phyloP scores from a whole-genome alignment of 768 basidiomycete species.

The Kwoniella botswanensis region DNA sequence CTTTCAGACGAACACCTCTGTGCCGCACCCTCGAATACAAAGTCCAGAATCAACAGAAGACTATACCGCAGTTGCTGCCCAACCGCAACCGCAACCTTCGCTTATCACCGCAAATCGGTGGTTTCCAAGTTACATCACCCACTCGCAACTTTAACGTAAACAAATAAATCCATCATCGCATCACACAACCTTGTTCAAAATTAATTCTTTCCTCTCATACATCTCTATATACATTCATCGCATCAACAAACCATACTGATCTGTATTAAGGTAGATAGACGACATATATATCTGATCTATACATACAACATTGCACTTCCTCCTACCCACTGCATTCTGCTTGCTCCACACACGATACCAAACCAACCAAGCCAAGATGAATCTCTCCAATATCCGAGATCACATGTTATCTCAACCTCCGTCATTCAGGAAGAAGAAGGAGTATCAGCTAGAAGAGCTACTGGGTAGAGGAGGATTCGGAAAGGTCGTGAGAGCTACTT shows the following conservation, averaged over 20 bases:
- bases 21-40: too few species aligned
- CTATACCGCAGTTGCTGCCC: background rate
- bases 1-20: too few species aligned
- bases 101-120: background rate
- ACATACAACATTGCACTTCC: too few species aligned
- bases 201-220: background rate
- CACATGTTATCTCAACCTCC: constrained; percentile 77
- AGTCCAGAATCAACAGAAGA: background rate
- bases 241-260: background rate
- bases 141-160: background rate
- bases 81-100: background rate
- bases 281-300: too few species aligned
- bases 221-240: background rate
- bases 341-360: too few species aligned
- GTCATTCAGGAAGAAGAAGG: constrained; percentile 83
- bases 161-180: background rate
- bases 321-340: background rate
- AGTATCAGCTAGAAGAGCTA: constrained; percentile 53
- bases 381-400: constrained; percentile 46
- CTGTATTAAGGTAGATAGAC: background rate
- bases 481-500: constrained; percentile 74
- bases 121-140: background rate
- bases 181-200: background rate
- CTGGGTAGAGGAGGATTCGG: constrained; percentile 87
- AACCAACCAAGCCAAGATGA: constrained; percentile 9